These are phyloP conservation scores for Paraphaeosphaeria minitans DNA, from an alignment of 2,329 filamentous ascomycete genomes.

Conservation along the genomic window DNA sequence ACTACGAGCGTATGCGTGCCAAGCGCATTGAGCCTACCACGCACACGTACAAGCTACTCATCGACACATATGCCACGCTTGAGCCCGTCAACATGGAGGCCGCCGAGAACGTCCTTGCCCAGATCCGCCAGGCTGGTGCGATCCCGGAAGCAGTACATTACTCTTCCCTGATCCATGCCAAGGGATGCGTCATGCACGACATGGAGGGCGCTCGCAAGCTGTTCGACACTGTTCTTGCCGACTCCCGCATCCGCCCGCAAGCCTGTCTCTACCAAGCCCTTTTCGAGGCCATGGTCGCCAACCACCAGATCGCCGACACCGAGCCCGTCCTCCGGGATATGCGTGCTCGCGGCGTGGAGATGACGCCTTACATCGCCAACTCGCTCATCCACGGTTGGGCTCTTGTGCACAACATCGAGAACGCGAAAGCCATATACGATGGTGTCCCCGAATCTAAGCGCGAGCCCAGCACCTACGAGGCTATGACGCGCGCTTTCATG, in stretches of 20 bases:
- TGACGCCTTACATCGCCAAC: conserved; percentile 98
- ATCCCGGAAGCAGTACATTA: conserved; percentile 92
- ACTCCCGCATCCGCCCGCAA: conserved; percentile 70
- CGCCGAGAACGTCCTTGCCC: conserved; percentile 80
- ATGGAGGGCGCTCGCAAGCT: conserved; percentile 79
- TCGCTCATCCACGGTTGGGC: conserved; percentile 98
- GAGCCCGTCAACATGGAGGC: conserved; percentile 89
- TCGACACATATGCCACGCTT: conserved; percentile 92
- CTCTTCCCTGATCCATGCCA: conserved; percentile 91
- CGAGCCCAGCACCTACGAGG: conserved; percentile 97
- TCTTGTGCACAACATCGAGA: conserved; percentile 76
- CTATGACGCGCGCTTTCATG: conserved; percentile 94
- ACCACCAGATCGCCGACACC: conserved; percentile 76
- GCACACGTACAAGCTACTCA: conserved; percentile 96
- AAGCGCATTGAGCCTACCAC: conserved; percentile 88
- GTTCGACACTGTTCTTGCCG: conserved; percentile 79
- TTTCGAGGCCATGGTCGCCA: conserved; percentile 97
- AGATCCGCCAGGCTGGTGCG: conserved; percentile 75
- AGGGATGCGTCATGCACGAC: conserved; percentile 92
- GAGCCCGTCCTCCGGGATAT: conserved; percentile 77
- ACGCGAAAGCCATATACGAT: conserved; percentile 79
- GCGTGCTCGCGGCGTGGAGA: conserved; percentile 72
- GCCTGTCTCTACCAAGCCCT: conserved; percentile 93
- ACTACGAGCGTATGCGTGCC: conserved; percentile 92
- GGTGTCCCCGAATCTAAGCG: conserved; percentile 77